Evolutionary conservation across 73 alveolate genomes (phyloP), one percentile per base, ranked within the genome.

Genomic region (Paramecium caudatum): DNA sequence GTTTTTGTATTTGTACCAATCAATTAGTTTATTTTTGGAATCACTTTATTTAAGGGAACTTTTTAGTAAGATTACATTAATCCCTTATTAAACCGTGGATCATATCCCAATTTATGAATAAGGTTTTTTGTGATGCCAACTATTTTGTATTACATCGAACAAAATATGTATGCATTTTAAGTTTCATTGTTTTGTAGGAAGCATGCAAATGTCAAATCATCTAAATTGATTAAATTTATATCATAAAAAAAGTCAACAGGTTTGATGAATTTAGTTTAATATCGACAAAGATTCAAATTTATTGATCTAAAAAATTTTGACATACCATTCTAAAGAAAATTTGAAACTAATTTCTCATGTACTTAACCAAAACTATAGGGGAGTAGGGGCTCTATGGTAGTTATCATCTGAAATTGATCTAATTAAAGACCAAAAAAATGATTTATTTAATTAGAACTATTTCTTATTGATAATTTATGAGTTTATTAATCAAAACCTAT

Each of bases 281-380:
- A 15, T 19, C 62, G 36, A 41, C 88, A 74, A 74, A 74, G 43
- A 74, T 47, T 74, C 19, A 74, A 21, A 15, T 74, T 45, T 0
- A 74, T 74, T 74, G 13, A 45, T 74, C 55, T 74, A 74, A 34
- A 74, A 74, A 27, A 74, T 45, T 74, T 74, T 4, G 88, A 74
- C 43, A 15, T 21, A 9, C 88, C 88, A 39, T 15, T 74, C 5
- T 74, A 45, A 2, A 74, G 32, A 12, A 74, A 74, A 21, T 36
- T 37, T 41, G 36, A 17, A 13, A 41, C 21, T 41, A 74, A 45
- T 74, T 41, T 74, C 10, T 74, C 7, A 74, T 74, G 88, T 8
- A 45, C 17, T 9, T n/a, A 45, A 3, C 17, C 62, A 68, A 74
- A 74, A 6, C 46, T 30, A 21, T 74, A 45, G 0, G 88, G 88